A percentile compares a stretch with the other conserved stretches of the same genome.
Evolutionary conservation across 169 alveolate genomes (phyloP).

Genomic region (Eimeria mitis): DNA sequence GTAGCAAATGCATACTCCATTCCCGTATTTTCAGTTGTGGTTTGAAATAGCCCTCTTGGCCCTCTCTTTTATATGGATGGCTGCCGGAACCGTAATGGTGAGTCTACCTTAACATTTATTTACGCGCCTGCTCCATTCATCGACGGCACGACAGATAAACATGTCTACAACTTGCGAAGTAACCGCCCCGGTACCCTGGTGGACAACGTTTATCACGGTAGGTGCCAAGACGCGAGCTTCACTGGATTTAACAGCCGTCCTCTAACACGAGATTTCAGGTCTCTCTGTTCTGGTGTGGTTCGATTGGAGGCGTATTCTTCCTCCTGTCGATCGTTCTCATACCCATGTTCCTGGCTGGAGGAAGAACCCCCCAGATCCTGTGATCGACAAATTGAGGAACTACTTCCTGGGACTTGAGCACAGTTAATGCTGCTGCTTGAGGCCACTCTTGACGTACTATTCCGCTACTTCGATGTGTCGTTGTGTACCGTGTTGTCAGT

Average conservation of each 20-base stretch:
- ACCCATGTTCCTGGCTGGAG: conserved; percentile 79
- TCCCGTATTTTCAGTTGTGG: conserved; percentile 22
- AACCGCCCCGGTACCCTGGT: conserved; percentile 81
- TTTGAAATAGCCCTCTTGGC: conserved; percentile 71
- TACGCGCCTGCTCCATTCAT: background rate
- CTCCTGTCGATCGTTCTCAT: conserved; percentile 77
- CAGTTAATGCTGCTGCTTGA: background rate
- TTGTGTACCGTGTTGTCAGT: conserved; percentile 16
- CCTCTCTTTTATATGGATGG: conserved; percentile 78
- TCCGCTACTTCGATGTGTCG: background rate
- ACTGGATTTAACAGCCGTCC: background rate
- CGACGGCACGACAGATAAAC: conserved; percentile 58
- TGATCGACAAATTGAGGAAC: conserved; percentile 25
- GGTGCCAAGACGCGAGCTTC: background rate
- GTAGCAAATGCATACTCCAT: background rate
- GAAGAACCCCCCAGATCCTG: conserved; percentile 70
- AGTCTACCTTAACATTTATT: background rate
- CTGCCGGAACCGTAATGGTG: conserved; percentile 79
- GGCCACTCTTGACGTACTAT: conserved; percentile 3
- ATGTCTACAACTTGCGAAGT: conserved; percentile 81
- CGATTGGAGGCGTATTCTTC: conserved; percentile 81
- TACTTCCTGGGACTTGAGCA: conserved; percentile 21
- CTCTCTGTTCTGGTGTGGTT: conserved; percentile 74
- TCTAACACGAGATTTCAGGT: conserved; percentile 37
- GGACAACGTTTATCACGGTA: conserved; percentile 81